Base-by-base conservation (phyloP, 2,329 filamentous ascomycete species). In the Drechmeria coniospora region DNA sequence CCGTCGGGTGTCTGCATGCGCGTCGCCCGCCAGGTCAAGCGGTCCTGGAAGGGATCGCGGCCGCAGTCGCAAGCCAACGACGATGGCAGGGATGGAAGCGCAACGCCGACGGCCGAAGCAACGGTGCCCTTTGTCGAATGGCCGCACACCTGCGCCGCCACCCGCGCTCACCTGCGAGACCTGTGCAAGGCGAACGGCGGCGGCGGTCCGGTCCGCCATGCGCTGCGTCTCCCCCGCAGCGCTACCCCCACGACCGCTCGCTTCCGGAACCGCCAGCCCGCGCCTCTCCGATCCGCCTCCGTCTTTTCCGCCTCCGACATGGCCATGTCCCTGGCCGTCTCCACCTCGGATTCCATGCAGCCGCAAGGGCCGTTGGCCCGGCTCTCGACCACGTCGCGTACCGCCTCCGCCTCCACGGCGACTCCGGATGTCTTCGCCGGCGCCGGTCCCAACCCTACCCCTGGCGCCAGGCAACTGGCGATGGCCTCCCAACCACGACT, bases 331-430 rank as follows among this genome's bases (percentile, higher is more conserved):
- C 56, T 79, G 28, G 59, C 63, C 2, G 53, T 75, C 17, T 74
- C 68, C 50, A 77, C 73, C 1, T 63, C 72, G 2, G 68, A 74
- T 23, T 63, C 63, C 2, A 78, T 79, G 74, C 66, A 75, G 38
- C 65, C 63, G 0, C 54, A 67, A 29, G 72, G 69, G 3, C 68
- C 71, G 8, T 42, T 79, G 30, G 71, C 72, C 3, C 66, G 68
- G 38, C 57, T 77, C n/a, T n/a, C n/a, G n/a, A n/a, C n/a, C n/a
- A n/a, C n/a, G n/a, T n/a, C n/a, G n/a, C n/a, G n/a, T 23, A 63
- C 67, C n/a, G 53, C 53, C 29, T 64, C 63, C 11, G 39, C 37
- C 20, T 29, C 40, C 10, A 44, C 43, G 13, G 26, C 31, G 15
- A 28, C 31, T 15, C 23, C 33, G 5, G 37, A 45, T 13, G 36